phyloP scores from a whole-genome alignment of 1,284 basidiomycete genomes.

The Tetrapyrgos nigripes region DNA sequence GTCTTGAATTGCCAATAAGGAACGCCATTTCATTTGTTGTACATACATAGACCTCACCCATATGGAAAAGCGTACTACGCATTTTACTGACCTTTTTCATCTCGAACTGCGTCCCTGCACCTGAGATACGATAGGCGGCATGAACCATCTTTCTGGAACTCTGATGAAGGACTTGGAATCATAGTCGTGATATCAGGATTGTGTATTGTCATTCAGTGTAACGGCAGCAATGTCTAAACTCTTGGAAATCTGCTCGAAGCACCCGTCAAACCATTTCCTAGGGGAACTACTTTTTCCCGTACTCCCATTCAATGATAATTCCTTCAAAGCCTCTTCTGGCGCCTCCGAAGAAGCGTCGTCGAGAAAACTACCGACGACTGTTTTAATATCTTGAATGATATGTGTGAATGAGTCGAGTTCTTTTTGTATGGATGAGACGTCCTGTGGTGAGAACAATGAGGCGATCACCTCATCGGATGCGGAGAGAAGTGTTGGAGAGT shows the following conservation, averaged over 20 bases:
- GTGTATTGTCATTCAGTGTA: not conserved
- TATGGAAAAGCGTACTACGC: no score
- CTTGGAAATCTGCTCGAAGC: constrained; percentile 63
- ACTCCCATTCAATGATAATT: constrained; percentile 32
- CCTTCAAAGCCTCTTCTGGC: constrained; percentile 41
- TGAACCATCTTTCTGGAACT: not conserved
- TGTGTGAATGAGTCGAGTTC: constrained; percentile 46
- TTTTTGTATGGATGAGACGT: constrained; percentile 43
- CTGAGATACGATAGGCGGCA: not conserved
- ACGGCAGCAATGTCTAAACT: constrained; percentile 22
- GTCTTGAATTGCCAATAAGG: no score
- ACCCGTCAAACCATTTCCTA: constrained; percentile 65
- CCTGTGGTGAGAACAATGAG: constrained; percentile 68
- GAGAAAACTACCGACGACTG: constrained; percentile 34
- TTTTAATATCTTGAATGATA: constrained; percentile 43
- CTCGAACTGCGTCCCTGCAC: not conserved
- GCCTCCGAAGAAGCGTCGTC: constrained; percentile 16
- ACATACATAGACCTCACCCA: no score
- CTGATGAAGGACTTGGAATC: no score
- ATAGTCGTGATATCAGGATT: not conserved
- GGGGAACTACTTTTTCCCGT: constrained; percentile 20
- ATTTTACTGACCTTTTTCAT: not conserved
- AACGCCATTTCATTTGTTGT: no score
- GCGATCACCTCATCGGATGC: constrained; percentile 70
- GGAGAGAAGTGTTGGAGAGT: constrained; percentile 57